phyloP scores from a whole-genome alignment of 441 rosid species.

The Sinapis alba region DNA sequence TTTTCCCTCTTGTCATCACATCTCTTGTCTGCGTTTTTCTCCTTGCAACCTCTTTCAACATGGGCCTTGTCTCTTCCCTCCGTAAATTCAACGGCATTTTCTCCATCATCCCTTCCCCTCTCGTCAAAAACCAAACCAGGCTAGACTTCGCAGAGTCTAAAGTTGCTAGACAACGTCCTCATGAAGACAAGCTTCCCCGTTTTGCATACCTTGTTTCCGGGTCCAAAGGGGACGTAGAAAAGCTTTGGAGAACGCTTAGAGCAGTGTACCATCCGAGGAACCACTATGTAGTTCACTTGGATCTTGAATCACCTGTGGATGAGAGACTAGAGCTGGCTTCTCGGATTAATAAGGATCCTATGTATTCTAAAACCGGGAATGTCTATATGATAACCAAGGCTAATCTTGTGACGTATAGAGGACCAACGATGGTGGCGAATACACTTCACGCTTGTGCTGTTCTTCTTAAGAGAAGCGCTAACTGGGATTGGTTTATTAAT shows the following conservation, averaged over 20 bases:
- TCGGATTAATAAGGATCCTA: slow-evolving; percentile 63
- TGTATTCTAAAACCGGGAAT: slow-evolving; percentile 73
- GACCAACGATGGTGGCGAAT: slow-evolving; percentile 99
- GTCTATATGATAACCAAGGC: slow-evolving; percentile 87
- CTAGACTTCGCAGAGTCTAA: slow-evolving; percentile 41
- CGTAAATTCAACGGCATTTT: slow-evolving; percentile 38
- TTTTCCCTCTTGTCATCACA: slow-evolving; percentile 39
- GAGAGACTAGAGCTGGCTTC: slow-evolving; percentile 82
- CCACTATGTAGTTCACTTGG: slow-evolving; percentile 88
- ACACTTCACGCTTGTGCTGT: slow-evolving; percentile 97
- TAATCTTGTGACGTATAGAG: slow-evolving; percentile 95
- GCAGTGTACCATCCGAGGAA: slow-evolving; percentile 90
- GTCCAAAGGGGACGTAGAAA: slow-evolving; percentile 86
- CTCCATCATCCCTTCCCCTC: slow-evolving; percentile 37
- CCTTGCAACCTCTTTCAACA: slow-evolving; percentile 37
- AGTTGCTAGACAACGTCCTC: slow-evolving; percentile 36
- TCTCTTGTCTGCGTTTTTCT: slow-evolving; percentile 41
- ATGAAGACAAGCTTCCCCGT: slow-evolving; percentile 54
- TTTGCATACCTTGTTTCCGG: slow-evolving; percentile 95
- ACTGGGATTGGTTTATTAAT: slow-evolving; percentile 99
- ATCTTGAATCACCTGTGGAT: slow-evolving; percentile 83
- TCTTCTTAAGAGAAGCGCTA: slow-evolving; percentile 76
- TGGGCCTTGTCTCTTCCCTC: slow-evolving; percentile 38
- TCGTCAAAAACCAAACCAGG: slow-evolving; percentile 18
- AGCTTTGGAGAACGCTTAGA: slow-evolving; percentile 92